Evolutionary conservation across 2,329 filamentous ascomycete species (phyloP), one percentile per base, ranked within the genome.

Genomic region (Cladosporium austrohemisphaericum): DNA sequence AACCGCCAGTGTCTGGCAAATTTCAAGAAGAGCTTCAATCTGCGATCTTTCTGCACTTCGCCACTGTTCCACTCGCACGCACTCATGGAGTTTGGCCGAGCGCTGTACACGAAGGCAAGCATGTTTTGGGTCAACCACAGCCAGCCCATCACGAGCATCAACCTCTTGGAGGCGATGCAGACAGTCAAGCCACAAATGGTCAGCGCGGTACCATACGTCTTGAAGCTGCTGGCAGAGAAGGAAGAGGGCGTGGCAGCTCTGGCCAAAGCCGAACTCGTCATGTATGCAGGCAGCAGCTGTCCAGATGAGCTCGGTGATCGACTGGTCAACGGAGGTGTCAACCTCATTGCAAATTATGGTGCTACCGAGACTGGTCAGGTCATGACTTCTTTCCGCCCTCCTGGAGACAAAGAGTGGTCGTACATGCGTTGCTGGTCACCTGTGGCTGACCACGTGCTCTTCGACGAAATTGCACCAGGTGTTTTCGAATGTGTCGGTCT

Each of bases 11-110:
- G 71, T 5, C 62, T 83, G 7, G 68, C 68, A 7, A 79, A 77
- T 45, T 77, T 74, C 48, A 62, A 68, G 10, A 68, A 67, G 9
- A 71, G 70, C 19, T 71, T 74, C 56, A 68, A 67, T 3, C 64
- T 79, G 67, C 68, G 68, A 18, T 71, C 72, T 0, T 77, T 83
- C 50, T 70, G 79, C 37, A 77, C 79, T 2, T 64, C 80, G 1
- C 80, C 81, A 0, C 63, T 83, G 2, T 84, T 76, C 51, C 81
- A 85, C 58, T 77, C 75, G 36, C 78, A 81, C 58, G 81, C 79
- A 0, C 68, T 84, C 9, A 76, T 73, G 45, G 77, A 74, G 41
- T 62, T 81, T 0, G 78, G 77, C 49, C 68, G 79, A 5, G 73
- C 77, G 0, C 69, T 84, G 10, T 71, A 74, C 48, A 71, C 72